phyloP scores from a whole-genome alignment of 495 filamentous ascomycete genomes.

The Neurospora pannonica region DNA sequence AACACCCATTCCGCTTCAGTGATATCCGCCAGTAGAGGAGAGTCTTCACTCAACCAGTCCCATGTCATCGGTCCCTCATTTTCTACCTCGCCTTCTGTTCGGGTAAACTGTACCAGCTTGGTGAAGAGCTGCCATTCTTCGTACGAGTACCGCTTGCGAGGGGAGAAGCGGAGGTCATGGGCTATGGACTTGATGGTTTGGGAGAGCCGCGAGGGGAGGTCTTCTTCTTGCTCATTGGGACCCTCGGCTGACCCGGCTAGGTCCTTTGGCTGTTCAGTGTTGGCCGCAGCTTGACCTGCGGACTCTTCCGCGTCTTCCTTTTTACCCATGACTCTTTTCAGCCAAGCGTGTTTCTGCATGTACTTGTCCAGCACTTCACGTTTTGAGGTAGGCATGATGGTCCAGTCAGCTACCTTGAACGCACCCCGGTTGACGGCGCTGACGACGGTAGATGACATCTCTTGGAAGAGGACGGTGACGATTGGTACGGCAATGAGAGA shows the following conservation, averaged over 20 bases:
- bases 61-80: slow-evolving; percentile 36
- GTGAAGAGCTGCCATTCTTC: slow-evolving; percentile 65
- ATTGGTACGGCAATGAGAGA: slow-evolving; percentile 65
- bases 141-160: slow-evolving; percentile 55
- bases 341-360: not conserved
- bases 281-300: not conserved
- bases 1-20: slow-evolving; percentile 52
- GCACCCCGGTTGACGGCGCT: slow-evolving; percentile 52
- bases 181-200: slow-evolving; percentile 51
- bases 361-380: not conserved
- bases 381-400: slow-evolving; percentile 45
- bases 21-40: slow-evolving; percentile 55
- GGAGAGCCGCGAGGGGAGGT: slow-evolving; percentile 51
- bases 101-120: slow-evolving; percentile 26
- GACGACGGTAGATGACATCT: slow-evolving; percentile 61
- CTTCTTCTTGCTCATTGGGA: not conserved
- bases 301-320: not conserved
- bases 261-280: not conserved
- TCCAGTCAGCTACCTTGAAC: slow-evolving; percentile 55
- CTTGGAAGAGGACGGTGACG: slow-evolving; percentile 65
- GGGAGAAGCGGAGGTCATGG: slow-evolving; percentile 40
- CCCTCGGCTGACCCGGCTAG: not conserved
- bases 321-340: not conserved
- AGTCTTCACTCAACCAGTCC: slow-evolving; percentile 64
- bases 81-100: slow-evolving; percentile 20